Conservation (phyloP, 805 yeast genomes). For the Lachancea mirantina region DNA sequence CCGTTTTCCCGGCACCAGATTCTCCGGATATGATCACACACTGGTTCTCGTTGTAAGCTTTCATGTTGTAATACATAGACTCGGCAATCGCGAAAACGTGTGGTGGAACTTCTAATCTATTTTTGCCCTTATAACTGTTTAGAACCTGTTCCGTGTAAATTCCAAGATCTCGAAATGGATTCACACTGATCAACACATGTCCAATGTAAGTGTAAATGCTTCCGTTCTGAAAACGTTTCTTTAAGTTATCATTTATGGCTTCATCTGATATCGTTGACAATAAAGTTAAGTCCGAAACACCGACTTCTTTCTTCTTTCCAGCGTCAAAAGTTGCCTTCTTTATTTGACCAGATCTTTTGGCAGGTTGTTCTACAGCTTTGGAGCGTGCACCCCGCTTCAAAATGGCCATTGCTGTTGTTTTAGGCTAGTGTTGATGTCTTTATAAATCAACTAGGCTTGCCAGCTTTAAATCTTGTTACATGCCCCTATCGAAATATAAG, state of each 20-base stretch:
- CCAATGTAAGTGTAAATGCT: conserved; percentile 91
- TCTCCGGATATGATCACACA: conserved; percentile 98
- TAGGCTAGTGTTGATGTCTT: too few species aligned
- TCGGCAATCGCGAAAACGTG: conserved; percentile 98
- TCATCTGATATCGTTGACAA: conserved; percentile 85
- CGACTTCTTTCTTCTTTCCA: conserved; percentile 91
- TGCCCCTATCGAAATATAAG: too few species aligned
- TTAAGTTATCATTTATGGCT: conserved; percentile 83
- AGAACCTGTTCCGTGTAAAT: conserved; percentile 79
- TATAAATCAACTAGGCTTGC: too few species aligned
- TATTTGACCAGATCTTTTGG: conserved; percentile 47
- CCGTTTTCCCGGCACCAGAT: conserved; percentile 97
- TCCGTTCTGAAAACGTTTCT: conserved; percentile 82
- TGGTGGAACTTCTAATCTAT: conserved; percentile 93
- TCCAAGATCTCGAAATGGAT: conserved; percentile 94
- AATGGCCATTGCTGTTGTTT: conserved; percentile 62
- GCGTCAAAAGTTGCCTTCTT: conserved; percentile 88
- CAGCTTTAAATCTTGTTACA: too few species aligned
- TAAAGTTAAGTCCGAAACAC: conserved; percentile 89
- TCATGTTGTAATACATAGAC: conserved; percentile 90
- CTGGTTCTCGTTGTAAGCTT: conserved; percentile 88
- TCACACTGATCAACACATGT: conserved; percentile 89
- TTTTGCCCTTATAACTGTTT: conserved; percentile 78
- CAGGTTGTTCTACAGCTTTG: conserved; percentile 46
- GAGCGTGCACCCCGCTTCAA: conserved; percentile 68